A percentile compares a stretch with the other conserved stretches of the same genome.
These are phyloP conservation scores for Phytophthora vignae DNA, from an alignment of 352 stramenopile species.

Conservation along the genomic window DNA sequence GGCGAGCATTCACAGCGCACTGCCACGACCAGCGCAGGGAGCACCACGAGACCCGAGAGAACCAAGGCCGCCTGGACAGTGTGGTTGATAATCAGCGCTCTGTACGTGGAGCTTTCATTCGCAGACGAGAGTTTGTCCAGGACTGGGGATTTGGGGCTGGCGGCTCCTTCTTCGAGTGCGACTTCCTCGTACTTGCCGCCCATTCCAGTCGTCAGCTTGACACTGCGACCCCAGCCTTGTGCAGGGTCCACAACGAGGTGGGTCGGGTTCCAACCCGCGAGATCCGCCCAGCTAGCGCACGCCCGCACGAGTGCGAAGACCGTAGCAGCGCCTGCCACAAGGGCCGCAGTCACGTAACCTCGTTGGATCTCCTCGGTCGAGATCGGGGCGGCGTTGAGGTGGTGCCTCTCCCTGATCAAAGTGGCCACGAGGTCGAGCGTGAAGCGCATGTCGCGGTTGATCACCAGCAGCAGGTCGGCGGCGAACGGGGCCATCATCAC, in stretches of 20 bases:
- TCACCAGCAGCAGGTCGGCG: conserved; percentile 41
- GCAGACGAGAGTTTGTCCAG: not conserved
- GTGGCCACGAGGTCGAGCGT: conserved; percentile 37
- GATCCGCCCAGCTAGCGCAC: not conserved
- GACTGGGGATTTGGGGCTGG: not conserved
- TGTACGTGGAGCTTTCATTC: not conserved
- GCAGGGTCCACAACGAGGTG: conserved; percentile 1
- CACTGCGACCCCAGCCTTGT: not conserved
- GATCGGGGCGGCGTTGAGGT: conserved; percentile 34
- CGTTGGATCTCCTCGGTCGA: conserved; percentile 31
- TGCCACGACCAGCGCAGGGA: conserved; percentile 10
- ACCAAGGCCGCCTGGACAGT: not conserved
- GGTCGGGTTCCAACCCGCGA: not conserved
- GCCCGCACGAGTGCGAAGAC: not conserved
- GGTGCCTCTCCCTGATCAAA: conserved; percentile 28
- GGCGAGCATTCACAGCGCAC: conserved; percentile 16
- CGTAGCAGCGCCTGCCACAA: conserved; percentile 16
- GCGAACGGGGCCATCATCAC: conserved; percentile 28
- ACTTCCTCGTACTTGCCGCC: not conserved
- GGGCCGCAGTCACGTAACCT: conserved; percentile 25
- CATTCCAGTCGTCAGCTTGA: conserved; percentile 1
- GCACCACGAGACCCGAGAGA: conserved; percentile 4
- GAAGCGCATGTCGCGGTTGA: conserved; percentile 38
- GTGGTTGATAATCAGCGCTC: not conserved
- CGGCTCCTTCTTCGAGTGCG: conserved; percentile 3